These are phyloP conservation scores for Carex littledalei DNA, from an alignment of 176 grass and related monocot species.

Conservation along the genomic window DNA sequence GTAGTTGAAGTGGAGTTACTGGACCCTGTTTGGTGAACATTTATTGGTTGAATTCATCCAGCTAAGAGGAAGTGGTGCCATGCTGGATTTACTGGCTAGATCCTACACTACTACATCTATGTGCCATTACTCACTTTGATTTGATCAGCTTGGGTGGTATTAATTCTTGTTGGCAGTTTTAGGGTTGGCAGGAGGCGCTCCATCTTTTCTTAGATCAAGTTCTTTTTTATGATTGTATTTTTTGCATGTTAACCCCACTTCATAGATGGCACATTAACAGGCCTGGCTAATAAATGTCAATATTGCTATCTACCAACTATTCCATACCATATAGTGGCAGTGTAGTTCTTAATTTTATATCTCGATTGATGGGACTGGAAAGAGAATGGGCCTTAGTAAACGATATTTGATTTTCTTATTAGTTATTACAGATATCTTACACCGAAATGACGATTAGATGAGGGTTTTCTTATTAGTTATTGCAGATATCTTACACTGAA, in stretches of 20 bases:
- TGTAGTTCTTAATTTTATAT: constrained; percentile 3
- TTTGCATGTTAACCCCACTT: constrained; percentile 15
- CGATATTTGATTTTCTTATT: background rate
- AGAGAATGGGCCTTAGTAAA: background rate
- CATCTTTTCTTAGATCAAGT: constrained; percentile 15
- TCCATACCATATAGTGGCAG: background rate
- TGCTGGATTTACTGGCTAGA: constrained; percentile 15
- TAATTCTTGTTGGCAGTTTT: constrained; percentile 13
- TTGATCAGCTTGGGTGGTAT: constrained; percentile 3
- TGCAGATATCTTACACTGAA: background rate
- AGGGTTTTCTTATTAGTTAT: too few relatives aligned
- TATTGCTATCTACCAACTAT: constrained; percentile 22
- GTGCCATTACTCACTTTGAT: background rate
- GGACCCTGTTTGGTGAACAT: constrained; percentile 19
- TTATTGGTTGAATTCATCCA: constrained; percentile 26
- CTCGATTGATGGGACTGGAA: background rate
- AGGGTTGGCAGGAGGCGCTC: constrained; percentile 20
- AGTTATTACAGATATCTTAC: too few relatives aligned
- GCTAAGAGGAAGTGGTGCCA: constrained; percentile 9
- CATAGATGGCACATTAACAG: constrained; percentile 13
- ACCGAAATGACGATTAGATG: background rate
- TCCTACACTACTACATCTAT: background rate
- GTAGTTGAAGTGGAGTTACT: background rate
- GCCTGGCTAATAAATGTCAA: constrained; percentile 23
- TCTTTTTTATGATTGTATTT: background rate